Evolutionary conservation across 352 stramenopile species (phyloP), one percentile per base, ranked within the genome.

Genomic region (Phytophthora cactorum): DNA sequence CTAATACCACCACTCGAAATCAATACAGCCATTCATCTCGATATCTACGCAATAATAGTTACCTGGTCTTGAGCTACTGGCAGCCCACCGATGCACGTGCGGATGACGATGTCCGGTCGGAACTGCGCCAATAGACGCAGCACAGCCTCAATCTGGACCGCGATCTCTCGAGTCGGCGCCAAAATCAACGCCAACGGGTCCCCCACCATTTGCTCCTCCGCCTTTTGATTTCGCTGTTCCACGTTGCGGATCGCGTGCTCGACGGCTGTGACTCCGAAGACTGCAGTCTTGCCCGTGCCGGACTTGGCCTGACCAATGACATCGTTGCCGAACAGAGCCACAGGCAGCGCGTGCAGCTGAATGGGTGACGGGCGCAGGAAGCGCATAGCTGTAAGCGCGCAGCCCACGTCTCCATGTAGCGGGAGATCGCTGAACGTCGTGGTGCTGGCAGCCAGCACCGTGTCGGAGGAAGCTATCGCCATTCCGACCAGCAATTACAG

Each of bases 291-390:
- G 66, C 87, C 87, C 27, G 84, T 95, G 57, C 85, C 87, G 4
- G 85, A 93, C 78, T 95, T 93, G 72, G 87, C 85, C 64, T 95
- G 87, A 2, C 78, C 87, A 52, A 93, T 82, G 31, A 93, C 77
- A 61, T 95, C 86, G 70, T 83, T 93, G 50, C 86, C 86, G 46
- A 92, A 94, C 34, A 94, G 76, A 75, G 86, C 78, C 31, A 90
- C 67, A 31, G 86, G 86, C 62, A 94, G 60, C 39, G 86, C 82
- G 15, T 75, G 74, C 51, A 89, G 59, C 67, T 94, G 86, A 29
- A 95, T 92, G 14, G 83, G 82, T 59, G 84, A 95, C 27, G 86
- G 82, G 1, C 55, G 41, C 32, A 72, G 54, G 60, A 95, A 93
- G 41, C 71, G 58, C 79, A 92, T 91, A 32, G 41, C 56, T 25